phyloP scores from a whole-genome alignment of 148 eudicot species.

The Persicaria tinctoria region DNA sequence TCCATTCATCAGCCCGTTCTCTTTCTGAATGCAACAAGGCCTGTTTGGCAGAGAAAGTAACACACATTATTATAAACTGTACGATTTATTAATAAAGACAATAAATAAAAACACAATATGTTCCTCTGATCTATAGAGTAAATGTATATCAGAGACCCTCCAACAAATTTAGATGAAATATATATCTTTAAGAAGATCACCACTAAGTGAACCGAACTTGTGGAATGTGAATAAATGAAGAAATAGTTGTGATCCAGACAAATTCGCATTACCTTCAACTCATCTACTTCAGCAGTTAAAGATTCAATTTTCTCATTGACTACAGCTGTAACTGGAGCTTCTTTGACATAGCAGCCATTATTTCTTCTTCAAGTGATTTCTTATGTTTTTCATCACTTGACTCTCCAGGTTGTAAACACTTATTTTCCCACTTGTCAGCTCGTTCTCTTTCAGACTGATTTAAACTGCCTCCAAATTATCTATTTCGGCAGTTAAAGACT shows the following conservation, averaged over 20 bases:
- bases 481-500: neutral
- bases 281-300: neutral
- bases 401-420: slow-evolving; percentile 27
- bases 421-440: slow-evolving; percentile 56
- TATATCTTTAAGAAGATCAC: no score
- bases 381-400: neutral
- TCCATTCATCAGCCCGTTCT: slow-evolving; percentile 53
- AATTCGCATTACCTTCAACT: neutral
- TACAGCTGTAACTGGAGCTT: neutral
- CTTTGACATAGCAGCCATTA: neutral
- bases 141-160: no score
- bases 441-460: slow-evolving; percentile 39
- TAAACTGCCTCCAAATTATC: neutral
- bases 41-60: neutral
- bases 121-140: no score
- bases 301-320: neutral
- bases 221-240: neutral
- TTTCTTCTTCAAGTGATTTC: neutral
- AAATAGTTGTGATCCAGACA: neutral
- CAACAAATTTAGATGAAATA: no score
- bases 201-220: no score
- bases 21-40: slow-evolving; percentile 25
- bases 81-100: no score
- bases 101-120: no score
- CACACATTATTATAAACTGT: neutral